These are phyloP conservation scores for Proteromonas lacertae DNA, from an alignment of 352 stramenopile genomes.

Conservation along the genomic window DNA sequence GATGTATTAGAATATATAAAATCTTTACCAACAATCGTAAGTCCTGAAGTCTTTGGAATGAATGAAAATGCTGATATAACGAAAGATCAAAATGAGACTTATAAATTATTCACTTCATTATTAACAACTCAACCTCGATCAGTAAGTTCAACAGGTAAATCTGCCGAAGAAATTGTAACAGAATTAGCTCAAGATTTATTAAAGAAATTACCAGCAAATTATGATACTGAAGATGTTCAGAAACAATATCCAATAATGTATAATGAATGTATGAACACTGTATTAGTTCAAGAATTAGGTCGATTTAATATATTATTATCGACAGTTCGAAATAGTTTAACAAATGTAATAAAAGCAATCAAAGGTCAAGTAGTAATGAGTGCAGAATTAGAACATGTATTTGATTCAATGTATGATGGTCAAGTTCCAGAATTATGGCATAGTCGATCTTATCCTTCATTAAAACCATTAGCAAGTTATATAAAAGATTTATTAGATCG, in stretches of 20 bases:
- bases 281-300: constrained; percentile 53
- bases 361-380: constrained; percentile 71
- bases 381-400: constrained; percentile 51
- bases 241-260: constrained; percentile 50
- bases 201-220: constrained; percentile 34
- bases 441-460: constrained; percentile 45
- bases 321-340: constrained; percentile 36
- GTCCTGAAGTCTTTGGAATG: constrained; percentile 53
- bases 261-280: constrained; percentile 66
- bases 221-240: constrained; percentile 57
- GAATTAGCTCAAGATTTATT: constrained; percentile 42
- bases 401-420: constrained; percentile 47
- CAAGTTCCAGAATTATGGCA: constrained; percentile 56
- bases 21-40: constrained; percentile 28
- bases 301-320: constrained; percentile 59
- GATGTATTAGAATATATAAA: constrained; percentile 19
- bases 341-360: constrained; percentile 42
- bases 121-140: constrained; percentile 43
- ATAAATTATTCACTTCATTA: constrained; percentile 56
- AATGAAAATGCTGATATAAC: constrained; percentile 70
- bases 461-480: constrained; percentile 48
- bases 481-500: constrained; percentile 41
- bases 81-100: constrained; percentile 64
- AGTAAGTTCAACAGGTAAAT: constrained; percentile 18
- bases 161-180: constrained; percentile 48